These are phyloP conservation scores for Lumnitzera littorea DNA, from an alignment of 345 rosid species.

Conservation along the genomic window DNA sequence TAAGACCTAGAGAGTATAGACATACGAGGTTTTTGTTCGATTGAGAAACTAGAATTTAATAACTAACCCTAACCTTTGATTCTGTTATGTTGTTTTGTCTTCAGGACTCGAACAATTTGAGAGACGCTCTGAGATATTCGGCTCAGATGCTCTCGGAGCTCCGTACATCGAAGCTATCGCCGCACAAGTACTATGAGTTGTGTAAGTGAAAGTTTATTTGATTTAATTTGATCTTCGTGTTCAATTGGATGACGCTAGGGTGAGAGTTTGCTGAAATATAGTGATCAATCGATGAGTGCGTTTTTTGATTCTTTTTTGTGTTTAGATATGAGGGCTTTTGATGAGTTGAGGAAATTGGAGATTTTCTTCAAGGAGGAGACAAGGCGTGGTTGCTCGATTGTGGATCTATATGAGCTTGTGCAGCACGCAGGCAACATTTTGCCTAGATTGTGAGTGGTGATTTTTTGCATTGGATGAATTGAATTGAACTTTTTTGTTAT, in stretches of 20 bases:
- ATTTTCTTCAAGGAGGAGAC: constrained; percentile 92
- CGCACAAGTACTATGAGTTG: constrained; percentile 88
- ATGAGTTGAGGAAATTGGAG: constrained; percentile 93
- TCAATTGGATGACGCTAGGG: background rate
- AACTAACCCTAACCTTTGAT: constrained; percentile 23
- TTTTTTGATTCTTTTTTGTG: constrained; percentile 2
- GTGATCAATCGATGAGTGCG: background rate
- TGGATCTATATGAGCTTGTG: constrained; percentile 93
- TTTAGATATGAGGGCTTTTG: constrained; percentile 93
- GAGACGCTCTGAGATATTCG: constrained; percentile 95
- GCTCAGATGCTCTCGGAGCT: constrained; percentile 99
- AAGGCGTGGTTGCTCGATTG: constrained; percentile 84
- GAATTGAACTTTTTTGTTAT: background rate
- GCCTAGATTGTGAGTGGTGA: constrained; percentile 75
- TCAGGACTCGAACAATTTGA: constrained; percentile 91
- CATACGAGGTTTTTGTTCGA: no score
- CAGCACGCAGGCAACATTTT: constrained; percentile 98
- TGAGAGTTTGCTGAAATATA: background rate
- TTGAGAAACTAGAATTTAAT: no score
- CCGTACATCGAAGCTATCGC: constrained; percentile 95
- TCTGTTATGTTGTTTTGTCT: background rate
- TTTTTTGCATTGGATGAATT: constrained; percentile 2
- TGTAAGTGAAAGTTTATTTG: constrained; percentile 42
- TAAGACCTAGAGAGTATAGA: constrained; percentile 14
- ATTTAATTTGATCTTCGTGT: constrained; percentile 15